Conservation (phyloP, 768 basidiomycete species). For the Lentinus brumalis region DNA sequence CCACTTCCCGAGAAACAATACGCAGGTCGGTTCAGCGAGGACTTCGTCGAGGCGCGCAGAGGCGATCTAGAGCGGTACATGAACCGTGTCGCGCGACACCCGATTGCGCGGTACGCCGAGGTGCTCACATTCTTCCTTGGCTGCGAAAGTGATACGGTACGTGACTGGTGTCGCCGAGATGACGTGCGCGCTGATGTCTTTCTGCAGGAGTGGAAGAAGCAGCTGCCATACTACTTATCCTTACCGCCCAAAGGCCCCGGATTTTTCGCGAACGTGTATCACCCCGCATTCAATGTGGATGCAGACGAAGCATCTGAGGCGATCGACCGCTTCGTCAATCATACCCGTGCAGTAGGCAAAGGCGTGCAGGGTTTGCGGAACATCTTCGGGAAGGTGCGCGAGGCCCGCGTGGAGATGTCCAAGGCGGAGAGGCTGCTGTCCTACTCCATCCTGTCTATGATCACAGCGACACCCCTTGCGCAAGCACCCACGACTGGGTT, state of each 20-base stretch:
- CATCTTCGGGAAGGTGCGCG: slow-evolving; percentile 62
- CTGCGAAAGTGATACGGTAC: slow-evolving; percentile 73
- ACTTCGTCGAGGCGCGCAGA: slow-evolving; percentile 81
- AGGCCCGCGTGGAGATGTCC: slow-evolving; percentile 76
- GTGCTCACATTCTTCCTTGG: slow-evolving; percentile 78
- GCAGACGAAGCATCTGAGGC: slow-evolving; percentile 64
- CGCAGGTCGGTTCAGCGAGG: slow-evolving; percentile 74
- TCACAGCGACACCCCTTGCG: slow-evolving; percentile 66
- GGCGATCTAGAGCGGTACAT: slow-evolving; percentile 84
- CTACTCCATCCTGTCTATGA: slow-evolving; percentile 71
- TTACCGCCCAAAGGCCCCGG: slow-evolving; percentile 69
- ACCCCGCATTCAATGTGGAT: slow-evolving; percentile 85
- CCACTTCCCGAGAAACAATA: slow-evolving; percentile 88
- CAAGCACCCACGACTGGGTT: slow-evolving; percentile 47
- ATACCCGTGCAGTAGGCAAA: slow-evolving; percentile 65
- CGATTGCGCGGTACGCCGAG: slow-evolving; percentile 76
- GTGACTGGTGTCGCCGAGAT: slow-evolving; percentile 29
- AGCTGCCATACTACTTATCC: slow-evolving; percentile 60
- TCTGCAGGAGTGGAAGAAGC: slow-evolving; percentile 69
- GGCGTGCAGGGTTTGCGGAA: slow-evolving; percentile 69
- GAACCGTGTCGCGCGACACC: slow-evolving; percentile 68
- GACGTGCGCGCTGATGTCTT: slow-evolving; percentile 5
- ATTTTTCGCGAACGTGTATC: slow-evolving; percentile 80
- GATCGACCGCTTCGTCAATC: slow-evolving; percentile 62
- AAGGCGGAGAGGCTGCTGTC: slow-evolving; percentile 74